Conservation (phyloP, 192 early-diverging fungal species). For the Chytriomyces sp. region DNA sequence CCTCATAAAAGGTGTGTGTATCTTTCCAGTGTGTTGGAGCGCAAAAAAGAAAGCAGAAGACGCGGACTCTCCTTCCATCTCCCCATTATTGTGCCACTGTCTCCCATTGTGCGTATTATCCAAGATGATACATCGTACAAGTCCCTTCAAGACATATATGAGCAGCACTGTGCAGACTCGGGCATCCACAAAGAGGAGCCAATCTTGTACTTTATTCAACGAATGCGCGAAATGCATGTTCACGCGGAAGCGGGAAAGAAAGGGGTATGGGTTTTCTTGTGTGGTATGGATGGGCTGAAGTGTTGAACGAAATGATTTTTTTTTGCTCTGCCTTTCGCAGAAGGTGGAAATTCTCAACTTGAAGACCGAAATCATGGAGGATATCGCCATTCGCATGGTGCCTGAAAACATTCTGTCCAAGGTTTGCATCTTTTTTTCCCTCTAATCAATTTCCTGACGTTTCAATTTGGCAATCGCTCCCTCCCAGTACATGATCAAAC, state of each 20-base stretch:
- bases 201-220: constrained; percentile 77
- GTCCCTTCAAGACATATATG: constrained; percentile 92
- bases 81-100: constrained; percentile 90
- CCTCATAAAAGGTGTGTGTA: neutral
- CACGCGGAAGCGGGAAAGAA: constrained; percentile 55
- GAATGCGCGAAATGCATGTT: constrained; percentile 68
- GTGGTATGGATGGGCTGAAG: neutral
- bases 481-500: constrained; percentile 69
- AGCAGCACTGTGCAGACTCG: constrained; percentile 76
- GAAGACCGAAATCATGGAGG: constrained; percentile 86
- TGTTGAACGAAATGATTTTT: neutral
- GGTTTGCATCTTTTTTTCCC: constrained; percentile 47
- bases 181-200: constrained; percentile 88
- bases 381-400: constrained; percentile 82
- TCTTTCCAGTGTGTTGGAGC: constrained; percentile 69
- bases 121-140: constrained; percentile 89
- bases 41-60: constrained; percentile 80
- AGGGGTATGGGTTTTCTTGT: constrained; percentile 47
- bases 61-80: constrained; percentile 81
- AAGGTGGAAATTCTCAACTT: constrained; percentile 75
- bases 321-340: constrained; percentile 40
- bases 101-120: constrained; percentile 90
- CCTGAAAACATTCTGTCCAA: constrained; percentile 83
- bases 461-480: constrained; percentile 1
- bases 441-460: neutral